These are phyloP conservation scores for Luzula sylvatica DNA, from an alignment of 176 grass and related monocot species.

Conservation along the genomic window DNA sequence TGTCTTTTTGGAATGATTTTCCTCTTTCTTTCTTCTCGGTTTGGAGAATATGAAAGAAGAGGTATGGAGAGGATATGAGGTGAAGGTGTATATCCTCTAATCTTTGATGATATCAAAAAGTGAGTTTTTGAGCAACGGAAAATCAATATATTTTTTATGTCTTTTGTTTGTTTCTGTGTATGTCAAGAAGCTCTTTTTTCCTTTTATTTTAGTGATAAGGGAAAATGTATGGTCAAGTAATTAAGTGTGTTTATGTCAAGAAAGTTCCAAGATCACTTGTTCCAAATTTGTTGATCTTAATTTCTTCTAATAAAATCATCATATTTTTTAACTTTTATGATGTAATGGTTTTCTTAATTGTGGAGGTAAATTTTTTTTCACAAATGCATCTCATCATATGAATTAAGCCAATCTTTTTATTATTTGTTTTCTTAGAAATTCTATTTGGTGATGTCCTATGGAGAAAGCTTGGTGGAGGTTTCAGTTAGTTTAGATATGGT, in stretches of 20 bases:
- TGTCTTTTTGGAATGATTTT: too few species aligned
- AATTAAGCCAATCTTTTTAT: not conserved
- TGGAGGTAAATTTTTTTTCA: not conserved
- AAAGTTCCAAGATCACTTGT: not conserved
- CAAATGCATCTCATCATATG: not conserved
- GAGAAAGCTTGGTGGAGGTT: constrained; percentile 74
- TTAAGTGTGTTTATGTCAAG: not conserved
- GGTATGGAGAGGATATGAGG: constrained; percentile 27
- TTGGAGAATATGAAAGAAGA: constrained; percentile 39
- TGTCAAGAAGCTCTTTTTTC: constrained; percentile 11
- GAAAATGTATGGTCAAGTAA: not conserved
- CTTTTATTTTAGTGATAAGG: not conserved
- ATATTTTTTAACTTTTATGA: not conserved
- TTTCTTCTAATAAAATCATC: not conserved
- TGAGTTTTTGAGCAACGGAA: constrained; percentile 29
- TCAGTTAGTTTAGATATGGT: constrained; percentile 66
- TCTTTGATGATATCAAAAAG: constrained; percentile 46
- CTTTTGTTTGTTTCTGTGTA: constrained; percentile 14
- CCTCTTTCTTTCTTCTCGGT: constrained; percentile 24
- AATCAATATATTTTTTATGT: constrained; percentile 30
- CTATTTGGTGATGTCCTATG: not conserved
- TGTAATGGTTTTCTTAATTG: not conserved
- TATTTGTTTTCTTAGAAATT: not conserved
- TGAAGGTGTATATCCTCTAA: constrained; percentile 26
- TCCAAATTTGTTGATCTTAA: not conserved